Evolutionary conservation across 495 filamentous ascomycete genomes (phyloP).

Genomic region (Aspergillus egyptiacus): DNA sequence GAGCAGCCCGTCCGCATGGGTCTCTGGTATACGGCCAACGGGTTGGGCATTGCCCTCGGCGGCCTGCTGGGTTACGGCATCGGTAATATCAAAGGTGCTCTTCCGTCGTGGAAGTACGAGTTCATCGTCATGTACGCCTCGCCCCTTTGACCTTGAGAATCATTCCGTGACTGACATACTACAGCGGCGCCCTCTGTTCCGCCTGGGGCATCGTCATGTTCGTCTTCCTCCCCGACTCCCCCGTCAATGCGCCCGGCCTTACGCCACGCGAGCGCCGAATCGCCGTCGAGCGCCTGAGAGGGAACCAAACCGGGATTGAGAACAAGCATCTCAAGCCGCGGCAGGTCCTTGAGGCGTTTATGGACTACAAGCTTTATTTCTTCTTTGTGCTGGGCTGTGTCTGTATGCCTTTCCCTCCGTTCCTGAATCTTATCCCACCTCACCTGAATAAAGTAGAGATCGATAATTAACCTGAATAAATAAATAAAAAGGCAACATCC

Average conservation of each 20-base stretch:
- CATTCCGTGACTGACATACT: neutral
- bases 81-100: constrained; percentile 46
- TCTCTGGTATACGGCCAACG: constrained; percentile 56
- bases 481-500: constrained; percentile 32
- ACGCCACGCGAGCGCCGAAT: constrained; percentile 50
- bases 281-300: constrained; percentile 52
- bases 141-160: neutral
- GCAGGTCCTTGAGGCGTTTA: constrained; percentile 53
- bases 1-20: constrained; percentile 57
- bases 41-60: constrained; percentile 52
- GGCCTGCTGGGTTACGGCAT: constrained; percentile 56
- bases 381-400: constrained; percentile 52
- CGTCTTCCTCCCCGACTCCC: constrained; percentile 57
- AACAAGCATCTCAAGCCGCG: constrained; percentile 54
- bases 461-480: no score
- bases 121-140: constrained; percentile 40
- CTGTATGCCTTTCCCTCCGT: constrained; percentile 18
- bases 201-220: constrained; percentile 53
- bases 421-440: no score
- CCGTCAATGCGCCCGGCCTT: constrained; percentile 55
- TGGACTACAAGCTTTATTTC: constrained; percentile 58
- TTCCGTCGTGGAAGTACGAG: constrained; percentile 54
- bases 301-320: constrained; percentile 62
- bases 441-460: no score
- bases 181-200: constrained; percentile 48